These are phyloP conservation scores for Penicillium waksmanii DNA, from an alignment of 495 filamentous ascomycete genomes.

Conservation along the genomic window DNA sequence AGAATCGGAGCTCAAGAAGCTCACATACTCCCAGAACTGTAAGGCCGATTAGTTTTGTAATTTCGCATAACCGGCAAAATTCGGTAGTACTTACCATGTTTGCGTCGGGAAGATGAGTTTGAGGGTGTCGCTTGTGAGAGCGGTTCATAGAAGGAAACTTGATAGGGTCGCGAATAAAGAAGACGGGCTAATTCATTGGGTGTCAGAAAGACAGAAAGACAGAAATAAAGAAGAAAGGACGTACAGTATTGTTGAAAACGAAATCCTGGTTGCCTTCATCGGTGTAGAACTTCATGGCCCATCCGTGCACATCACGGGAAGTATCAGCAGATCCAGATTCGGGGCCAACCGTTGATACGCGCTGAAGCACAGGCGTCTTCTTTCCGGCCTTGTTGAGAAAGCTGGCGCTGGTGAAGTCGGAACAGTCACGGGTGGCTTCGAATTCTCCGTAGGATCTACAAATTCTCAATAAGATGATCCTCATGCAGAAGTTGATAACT, in stretches of 20 bases:
- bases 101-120: conserved; percentile 31
- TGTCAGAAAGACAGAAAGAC: too few relatives aligned
- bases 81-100: conserved; percentile 20
- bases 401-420: conserved; percentile 43
- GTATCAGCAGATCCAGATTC: conserved; percentile 71
- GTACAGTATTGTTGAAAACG: conserved; percentile 40
- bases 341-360: conserved; percentile 68
- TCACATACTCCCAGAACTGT: conserved; percentile 58
- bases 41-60: background rate
- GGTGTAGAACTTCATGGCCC: conserved; percentile 67
- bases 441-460: conserved; percentile 51
- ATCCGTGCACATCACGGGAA: conserved; percentile 54
- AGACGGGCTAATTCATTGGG: conserved; percentile 36
- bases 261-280: conserved; percentile 75
- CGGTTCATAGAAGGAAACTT: conserved; percentile 60
- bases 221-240: too few relatives aligned
- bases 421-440: conserved; percentile 61
- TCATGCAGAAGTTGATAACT: background rate
- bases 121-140: conserved; percentile 54
- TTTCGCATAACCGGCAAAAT: too few relatives aligned
- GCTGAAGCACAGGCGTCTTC: conserved; percentile 61
- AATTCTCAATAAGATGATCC: background rate
- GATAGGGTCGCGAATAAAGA: conserved; percentile 59
- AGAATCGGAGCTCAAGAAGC: too few relatives aligned
- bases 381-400: conserved; percentile 58